Evolutionary conservation across 2,329 filamentous ascomycete species (phyloP), one percentile per base, ranked within the genome.

Genomic region (Pyricularia pennisetigena): DNA sequence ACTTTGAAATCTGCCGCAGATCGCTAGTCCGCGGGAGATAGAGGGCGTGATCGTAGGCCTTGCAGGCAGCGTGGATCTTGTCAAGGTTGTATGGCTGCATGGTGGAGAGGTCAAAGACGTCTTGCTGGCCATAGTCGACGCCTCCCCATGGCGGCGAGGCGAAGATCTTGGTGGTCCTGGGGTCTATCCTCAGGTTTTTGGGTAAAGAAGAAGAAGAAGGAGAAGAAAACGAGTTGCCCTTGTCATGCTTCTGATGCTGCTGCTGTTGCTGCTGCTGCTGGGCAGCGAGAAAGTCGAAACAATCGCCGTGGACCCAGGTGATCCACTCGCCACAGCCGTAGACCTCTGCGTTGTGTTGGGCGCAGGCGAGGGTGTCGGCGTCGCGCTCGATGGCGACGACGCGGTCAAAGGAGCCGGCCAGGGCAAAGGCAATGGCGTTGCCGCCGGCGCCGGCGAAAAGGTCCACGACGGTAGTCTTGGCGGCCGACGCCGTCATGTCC

Each of bases 351-450:
- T 99, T 99, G 76, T 96, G 89, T 80, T 97, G 94, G 29, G 93
- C 95, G 78, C 96, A 99, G 64, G 90, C 89, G 7, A 99, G 84
- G 0, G 91, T 92, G 10, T 88, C 85, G 3, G 88, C 82, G 74
- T 98, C 89, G 73, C 90, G 91, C 79, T 99, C 95, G 72, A 99
- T 90, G 61, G 91, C 93, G 75, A 98, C 93, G 71, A 99, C 87
- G 71, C 87, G 89, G 67, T 88, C 86, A 91, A 93, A 99, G 71
- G 88, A 87, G 24, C 85, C 87, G 0, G 90, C 92, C 10, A 89
- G 85, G 23, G 95, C 94, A 73, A 99, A 96, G n/a, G 94, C 93
- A 73, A 99, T 98, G 28, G 90, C 87, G 77, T 99, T 99, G 68
- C 94, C 95, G 54, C 96, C 95, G 0, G 92, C 93, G 62, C 95